phyloP scores from a whole-genome alignment of 805 yeast species.

The Sungouiozyma ichnusensis region DNA sequence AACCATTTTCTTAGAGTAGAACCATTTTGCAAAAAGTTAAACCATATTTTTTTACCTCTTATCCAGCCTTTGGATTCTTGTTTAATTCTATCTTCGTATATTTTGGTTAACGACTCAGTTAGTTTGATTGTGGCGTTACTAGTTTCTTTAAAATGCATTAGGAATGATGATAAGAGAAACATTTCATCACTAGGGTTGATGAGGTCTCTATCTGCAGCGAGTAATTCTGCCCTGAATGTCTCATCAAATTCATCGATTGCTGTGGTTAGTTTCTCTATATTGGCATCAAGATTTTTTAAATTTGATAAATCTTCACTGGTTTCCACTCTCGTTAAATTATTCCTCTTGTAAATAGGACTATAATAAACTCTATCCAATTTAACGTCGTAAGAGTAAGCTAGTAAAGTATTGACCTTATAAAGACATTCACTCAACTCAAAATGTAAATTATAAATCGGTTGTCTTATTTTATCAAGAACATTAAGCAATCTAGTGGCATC shows the following conservation, averaged over 20 bases:
- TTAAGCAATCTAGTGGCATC: slow-evolving; percentile 25
- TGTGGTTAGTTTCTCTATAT: slow-evolving; percentile 18
- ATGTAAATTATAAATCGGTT: slow-evolving; percentile 29
- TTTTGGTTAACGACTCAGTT: slow-evolving; percentile 23
- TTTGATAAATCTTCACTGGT: slow-evolving; percentile 11
- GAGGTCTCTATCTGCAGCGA: slow-evolving; percentile 15
- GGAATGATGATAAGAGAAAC: slow-evolving; percentile 39
- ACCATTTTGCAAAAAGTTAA: slow-evolving; percentile 30
- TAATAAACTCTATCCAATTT: slow-evolving; percentile 14
- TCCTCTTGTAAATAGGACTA: slow-evolving; percentile 11
- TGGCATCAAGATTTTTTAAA: slow-evolving; percentile 20
- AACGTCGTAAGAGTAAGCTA: slow-evolving; percentile 36
- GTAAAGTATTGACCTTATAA: slow-evolving; percentile 23
- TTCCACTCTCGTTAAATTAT: slow-evolving; percentile 1
- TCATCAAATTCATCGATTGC: slow-evolving; percentile 30
- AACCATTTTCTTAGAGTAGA: slow-evolving; percentile 30
- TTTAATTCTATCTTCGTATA: slow-evolving; percentile 23
- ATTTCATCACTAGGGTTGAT: slow-evolving; percentile 40
- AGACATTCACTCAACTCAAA: slow-evolving; percentile 28
- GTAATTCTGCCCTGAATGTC: slow-evolving; percentile 27
- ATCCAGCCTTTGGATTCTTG: slow-evolving; percentile 29
- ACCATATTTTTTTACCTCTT: slow-evolving; percentile 35
- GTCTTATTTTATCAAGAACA: slow-evolving; percentile 25
- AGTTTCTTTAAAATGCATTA: slow-evolving; percentile 37
- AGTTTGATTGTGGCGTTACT: slow-evolving; percentile 26